Conservation (phyloP, 1,284 basidiomycete genomes). For the Cutaneotrichosporon dermatis region DNA sequence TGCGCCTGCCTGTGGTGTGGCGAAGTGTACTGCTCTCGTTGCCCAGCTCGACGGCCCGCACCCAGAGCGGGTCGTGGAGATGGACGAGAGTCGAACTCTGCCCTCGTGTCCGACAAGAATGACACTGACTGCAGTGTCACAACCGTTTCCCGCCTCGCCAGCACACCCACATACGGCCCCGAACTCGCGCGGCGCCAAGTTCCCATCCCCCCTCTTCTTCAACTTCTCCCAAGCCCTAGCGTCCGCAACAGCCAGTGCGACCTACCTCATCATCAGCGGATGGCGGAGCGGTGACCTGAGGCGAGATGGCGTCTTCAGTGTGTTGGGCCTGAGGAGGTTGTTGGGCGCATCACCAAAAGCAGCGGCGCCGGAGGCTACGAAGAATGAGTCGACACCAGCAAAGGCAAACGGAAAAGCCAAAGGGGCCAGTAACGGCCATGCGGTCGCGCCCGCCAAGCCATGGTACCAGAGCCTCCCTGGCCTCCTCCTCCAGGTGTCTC, state of each 20-base stretch:
- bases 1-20: no score
- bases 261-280: conserved; percentile 64
- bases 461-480: conserved; percentile 39
- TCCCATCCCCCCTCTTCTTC: conserved; percentile 81
- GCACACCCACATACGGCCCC: conserved; percentile 1
- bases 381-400: neutral
- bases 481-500: conserved; percentile 72
- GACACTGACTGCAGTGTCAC: neutral
- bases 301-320: conserved; percentile 3
- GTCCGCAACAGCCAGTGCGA: conserved; percentile 69
- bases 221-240: conserved; percentile 81
- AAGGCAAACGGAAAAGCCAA: conserved; percentile 24
- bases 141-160: neutral
- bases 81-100: no score
- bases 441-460: conserved; percentile 16
- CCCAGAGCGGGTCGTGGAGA: no score
- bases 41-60: no score
- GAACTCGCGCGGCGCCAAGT: conserved; percentile 52
- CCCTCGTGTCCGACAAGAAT: no score
- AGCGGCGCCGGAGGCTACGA: no score
- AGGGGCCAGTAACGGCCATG: neutral
- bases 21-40: neutral
- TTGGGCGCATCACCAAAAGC: neutral
- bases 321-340: conserved; percentile 30
- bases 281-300: conserved; percentile 22